phyloP scores from a whole-genome alignment of 768 basidiomycete species.

The Rhizopogon vesiculosus region DNA sequence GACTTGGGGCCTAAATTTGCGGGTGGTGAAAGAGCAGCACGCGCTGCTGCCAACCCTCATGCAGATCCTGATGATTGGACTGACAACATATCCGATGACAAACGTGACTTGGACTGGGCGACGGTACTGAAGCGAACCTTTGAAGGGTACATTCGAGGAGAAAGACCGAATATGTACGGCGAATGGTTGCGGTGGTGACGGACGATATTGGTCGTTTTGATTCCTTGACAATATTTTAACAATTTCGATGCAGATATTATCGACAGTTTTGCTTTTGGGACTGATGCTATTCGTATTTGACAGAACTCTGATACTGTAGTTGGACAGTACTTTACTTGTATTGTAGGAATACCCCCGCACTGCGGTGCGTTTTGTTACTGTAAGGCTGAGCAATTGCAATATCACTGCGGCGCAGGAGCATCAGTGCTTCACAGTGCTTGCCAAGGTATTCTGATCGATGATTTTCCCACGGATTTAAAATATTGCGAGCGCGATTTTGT shows the following conservation, averaged over 20 bases:
- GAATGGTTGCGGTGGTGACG: slow-evolving; percentile 46
- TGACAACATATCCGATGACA: slow-evolving; percentile 53
- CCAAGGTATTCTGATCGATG: too few species aligned
- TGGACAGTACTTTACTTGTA: background rate
- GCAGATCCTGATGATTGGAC: slow-evolving; percentile 19
- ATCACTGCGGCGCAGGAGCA: too few species aligned
- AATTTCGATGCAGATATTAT: background rate
- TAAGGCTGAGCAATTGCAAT: too few species aligned
- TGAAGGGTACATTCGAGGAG: slow-evolving; percentile 82
- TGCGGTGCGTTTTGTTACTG: background rate
- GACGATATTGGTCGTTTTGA: too few species aligned
- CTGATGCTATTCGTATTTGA: background rate
- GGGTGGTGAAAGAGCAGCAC: slow-evolving; percentile 66
- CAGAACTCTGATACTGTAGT: background rate
- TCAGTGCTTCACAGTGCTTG: too few species aligned
- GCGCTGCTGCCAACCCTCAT: slow-evolving; percentile 25
- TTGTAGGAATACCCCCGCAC: background rate
- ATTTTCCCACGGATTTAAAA: background rate
- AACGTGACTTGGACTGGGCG: slow-evolving; percentile 81
- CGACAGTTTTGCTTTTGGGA: background rate
- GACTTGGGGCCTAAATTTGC: slow-evolving; percentile 81
- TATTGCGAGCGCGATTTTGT: too few species aligned
- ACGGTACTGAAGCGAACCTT: slow-evolving; percentile 92
- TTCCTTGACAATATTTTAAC: background rate
- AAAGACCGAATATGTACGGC: slow-evolving; percentile 91